Percentiles rank a stretch among this genome's conserved stretches.
Evolutionary conservation across 2,329 filamentous ascomycete species (phyloP).

Genomic region (Dothiorella sarmentorum): DNA sequence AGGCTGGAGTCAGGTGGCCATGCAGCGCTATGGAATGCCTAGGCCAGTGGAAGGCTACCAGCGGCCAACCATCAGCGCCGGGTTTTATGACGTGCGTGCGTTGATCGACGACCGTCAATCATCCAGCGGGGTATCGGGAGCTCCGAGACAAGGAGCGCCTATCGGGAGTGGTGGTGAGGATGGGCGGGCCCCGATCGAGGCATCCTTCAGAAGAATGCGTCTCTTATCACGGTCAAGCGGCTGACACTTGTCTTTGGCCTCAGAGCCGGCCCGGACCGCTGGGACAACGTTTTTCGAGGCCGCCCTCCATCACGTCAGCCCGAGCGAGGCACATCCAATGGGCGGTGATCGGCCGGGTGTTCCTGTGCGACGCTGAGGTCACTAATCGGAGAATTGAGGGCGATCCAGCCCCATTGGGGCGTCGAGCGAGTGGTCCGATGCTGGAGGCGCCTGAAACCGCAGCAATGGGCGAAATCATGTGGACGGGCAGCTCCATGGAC

Average conservation of each 20-base stretch:
- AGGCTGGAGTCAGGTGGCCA: constrained; percentile 14
- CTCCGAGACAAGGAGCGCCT: constrained; percentile 18
- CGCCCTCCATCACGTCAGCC: constrained; percentile 16
- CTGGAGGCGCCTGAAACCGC: constrained; percentile 17
- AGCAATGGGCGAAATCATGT: constrained; percentile 18
- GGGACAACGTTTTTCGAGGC: constrained; percentile 19
- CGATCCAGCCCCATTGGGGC: constrained; percentile 13
- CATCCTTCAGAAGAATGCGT: constrained; percentile 13
- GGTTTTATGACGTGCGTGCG: constrained; percentile 8
- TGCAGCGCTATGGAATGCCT: constrained; percentile 15
- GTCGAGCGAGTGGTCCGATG: constrained; percentile 17
- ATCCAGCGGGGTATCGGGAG: constrained; percentile 18
- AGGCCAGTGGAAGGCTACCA: constrained; percentile 6
- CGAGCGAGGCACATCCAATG: constrained; percentile 10
- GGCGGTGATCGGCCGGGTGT: constrained; percentile 2
- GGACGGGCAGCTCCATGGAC: constrained; percentile 1
- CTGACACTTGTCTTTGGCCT: constrained; percentile 20
- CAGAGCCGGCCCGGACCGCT: constrained; percentile 19
- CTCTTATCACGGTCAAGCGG: constrained; percentile 14
- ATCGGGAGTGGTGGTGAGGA: not conserved
- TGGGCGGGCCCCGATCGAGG: constrained; percentile 13
- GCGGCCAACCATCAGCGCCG: constrained; percentile 12
- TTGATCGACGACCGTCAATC: not conserved
- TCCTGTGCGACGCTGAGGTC: constrained; percentile 17
- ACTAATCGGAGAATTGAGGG: constrained; percentile 21